Base-by-base conservation (phyloP, 306 rosid species). In the Quercus aquifolioides region DNA sequence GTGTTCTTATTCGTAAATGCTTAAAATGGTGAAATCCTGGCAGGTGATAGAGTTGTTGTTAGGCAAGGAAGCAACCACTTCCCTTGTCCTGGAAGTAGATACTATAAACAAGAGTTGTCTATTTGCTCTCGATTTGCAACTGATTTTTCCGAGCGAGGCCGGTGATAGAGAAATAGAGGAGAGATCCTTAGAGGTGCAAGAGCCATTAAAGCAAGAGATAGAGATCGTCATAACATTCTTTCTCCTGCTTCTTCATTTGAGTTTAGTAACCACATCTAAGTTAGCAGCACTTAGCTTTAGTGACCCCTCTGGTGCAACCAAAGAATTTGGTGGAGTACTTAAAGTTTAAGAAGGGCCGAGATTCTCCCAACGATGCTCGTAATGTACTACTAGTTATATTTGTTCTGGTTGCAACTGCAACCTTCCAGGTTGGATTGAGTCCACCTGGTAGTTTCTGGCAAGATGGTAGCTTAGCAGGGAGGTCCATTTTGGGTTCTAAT, bases 341-440 rank as follows among this genome's bases (percentile, higher is more conserved):
- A 79, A 59, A 76, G 84, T 84, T 84, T 62, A 76, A 80, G 41
- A 84, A 21, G 79, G 87, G 82, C 9, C 68, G 84, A 77, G 87
- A 84, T 26, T 73, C 82, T 3, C 84, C 84, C 9, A 76, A 82
- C 26, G 28, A 84, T 57, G 87, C 76, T 3, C 60, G 87, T 1
- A 73, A 21, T 2, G 56, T 82, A 2, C 76, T 84, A 11, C 46
- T 84, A 33, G 84, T 84, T 4, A 57, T 80, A 35, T 81, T 74
- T 2, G 79, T 77, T 9, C 43, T 84, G 12, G 82, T 84, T 41
- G 51, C 85, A 14, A 77, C 85, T 0, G 76, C 87, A 14, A 80
- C 84, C 0, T 84, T 76, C 43, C 87, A 79, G 19, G 84, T 33
- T 5, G 87, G 80, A 56, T 26, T 80, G 56, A 84, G 15, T 81